Base-by-base conservation (phyloP, 768 basidiomycete genomes). In the Termitomyces sp. region DNA sequence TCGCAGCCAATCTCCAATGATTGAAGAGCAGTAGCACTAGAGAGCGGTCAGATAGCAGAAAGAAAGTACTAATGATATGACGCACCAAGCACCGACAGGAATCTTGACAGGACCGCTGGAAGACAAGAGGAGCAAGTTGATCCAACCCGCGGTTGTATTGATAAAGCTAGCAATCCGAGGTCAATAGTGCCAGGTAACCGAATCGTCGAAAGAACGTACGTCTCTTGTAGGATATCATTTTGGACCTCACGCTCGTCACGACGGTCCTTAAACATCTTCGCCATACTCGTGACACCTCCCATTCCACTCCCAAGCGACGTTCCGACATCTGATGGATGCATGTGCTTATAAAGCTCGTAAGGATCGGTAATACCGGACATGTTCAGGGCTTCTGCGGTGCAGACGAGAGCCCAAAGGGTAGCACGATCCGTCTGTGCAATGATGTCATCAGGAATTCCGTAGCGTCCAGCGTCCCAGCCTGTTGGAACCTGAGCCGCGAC, bases 41-140 rank as follows among this genome's bases (percentile, higher is more conserved):
- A 53, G 40, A 22, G 32, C 9, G 30, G 55, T 47, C 19, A 51
- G 19, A 50, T 46, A 40, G 54, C 50, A 45, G 63, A 53, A 26
- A 24, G n/a, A 45, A 45, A 47, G n/a, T 28, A 60, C 4, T 19
- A 4, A 24, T 38, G 15, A 46, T 35, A 37, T 51, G 2, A 69
- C 84, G 65, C 67, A 93, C 92, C 97, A 99, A 57, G 97, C 97
- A 56, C 97, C 97, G 57, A 99, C 97, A 51, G 97, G 97, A 64
- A 98, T 97, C 77, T 99, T 99, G 70, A 99, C 90, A 2, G 97
- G 97, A 44, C 97, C 97, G 63, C 90, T 92, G 1, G 97, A 96
- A 0, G 97, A 99, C 71, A 99, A 74, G 3, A 99, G 79, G 15
- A 99, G 77, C 30, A 99, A 70, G 70, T 99, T 98, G 65, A 98